phyloP scores from a whole-genome alignment of 306 rosid species.

The Potentilla sterilis region DNA sequence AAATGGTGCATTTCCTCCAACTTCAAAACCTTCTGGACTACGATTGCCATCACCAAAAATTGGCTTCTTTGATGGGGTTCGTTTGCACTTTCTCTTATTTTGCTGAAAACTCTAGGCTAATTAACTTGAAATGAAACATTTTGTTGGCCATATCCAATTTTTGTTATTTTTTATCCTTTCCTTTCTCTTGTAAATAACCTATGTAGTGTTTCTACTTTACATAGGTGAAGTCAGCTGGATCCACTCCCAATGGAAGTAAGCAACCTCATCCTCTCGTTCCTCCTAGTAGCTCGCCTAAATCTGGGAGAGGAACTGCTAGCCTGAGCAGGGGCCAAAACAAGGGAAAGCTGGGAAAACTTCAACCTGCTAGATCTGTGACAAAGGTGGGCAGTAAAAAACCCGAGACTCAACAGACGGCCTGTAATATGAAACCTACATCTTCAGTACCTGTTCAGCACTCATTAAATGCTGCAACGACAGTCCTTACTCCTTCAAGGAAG shows the following conservation, averaged over 20 bases:
- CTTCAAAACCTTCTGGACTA: slow-evolving; percentile 73
- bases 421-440: slow-evolving; percentile 25
- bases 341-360: slow-evolving; percentile 51
- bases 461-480: slow-evolving; percentile 35
- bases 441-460: slow-evolving; percentile 35
- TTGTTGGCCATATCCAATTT: slow-evolving; percentile 11
- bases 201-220: slow-evolving; percentile 9
- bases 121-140: slow-evolving; percentile 10
- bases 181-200: not conserved
- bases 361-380: slow-evolving; percentile 37
- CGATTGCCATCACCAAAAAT: slow-evolving; percentile 87
- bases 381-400: slow-evolving; percentile 22
- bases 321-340: slow-evolving; percentile 47
- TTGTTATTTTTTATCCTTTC: not conserved
- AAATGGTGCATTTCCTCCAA: slow-evolving; percentile 34
- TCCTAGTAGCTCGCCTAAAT: slow-evolving; percentile 53
- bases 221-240: slow-evolving; percentile 59
- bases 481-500: slow-evolving; percentile 31
- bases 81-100: slow-evolving; percentile 30
- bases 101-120: slow-evolving; percentile 14
- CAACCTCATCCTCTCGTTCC: slow-evolving; percentile 45
- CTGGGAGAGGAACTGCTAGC: slow-evolving; percentile 35
- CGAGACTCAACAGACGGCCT: slow-evolving; percentile 32
- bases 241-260: slow-evolving; percentile 55
- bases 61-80: slow-evolving; percentile 96